Conservation (phyloP, 257 asterid species). For the Ligustrum vulgare region DNA sequence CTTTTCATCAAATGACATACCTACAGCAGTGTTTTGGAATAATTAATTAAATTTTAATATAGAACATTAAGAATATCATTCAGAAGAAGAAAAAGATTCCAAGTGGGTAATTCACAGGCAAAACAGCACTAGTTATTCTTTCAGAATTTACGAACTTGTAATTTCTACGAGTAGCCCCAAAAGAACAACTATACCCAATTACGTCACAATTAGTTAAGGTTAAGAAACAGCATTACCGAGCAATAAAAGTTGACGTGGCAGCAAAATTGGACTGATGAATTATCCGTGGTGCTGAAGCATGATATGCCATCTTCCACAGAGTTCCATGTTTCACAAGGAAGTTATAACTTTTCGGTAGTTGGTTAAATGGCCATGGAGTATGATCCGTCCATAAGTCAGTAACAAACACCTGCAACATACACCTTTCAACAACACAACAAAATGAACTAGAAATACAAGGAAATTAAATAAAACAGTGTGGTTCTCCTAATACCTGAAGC, state of each 20-base stretch:
- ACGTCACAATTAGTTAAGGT: not conserved
- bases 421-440: constrained; percentile 12
- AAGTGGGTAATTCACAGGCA: not conserved
- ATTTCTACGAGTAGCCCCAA: not conserved
- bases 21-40: not conserved
- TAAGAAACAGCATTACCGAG: constrained; percentile 60
- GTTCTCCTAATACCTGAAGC: not conserved
- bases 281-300: constrained; percentile 87
- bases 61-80: not conserved
- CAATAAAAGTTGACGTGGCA: constrained; percentile 93
- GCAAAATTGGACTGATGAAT: constrained; percentile 94
- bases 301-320: constrained; percentile 89
- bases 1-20: not conserved
- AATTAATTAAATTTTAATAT: not conserved
- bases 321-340: constrained; percentile 94
- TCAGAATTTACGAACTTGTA: not conserved
- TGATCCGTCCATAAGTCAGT: constrained; percentile 98
- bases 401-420: constrained; percentile 65
- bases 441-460: constrained; percentile 17
- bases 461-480: not conserved
- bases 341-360: constrained; percentile 90
- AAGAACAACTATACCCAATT: not conserved
- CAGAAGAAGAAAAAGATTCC: not conserved
- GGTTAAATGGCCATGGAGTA: constrained; percentile 99
- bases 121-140: not conserved